Evolutionary conservation across 495 filamentous ascomycete species (phyloP).

Genomic region (Penicillium cinerascens): DNA sequence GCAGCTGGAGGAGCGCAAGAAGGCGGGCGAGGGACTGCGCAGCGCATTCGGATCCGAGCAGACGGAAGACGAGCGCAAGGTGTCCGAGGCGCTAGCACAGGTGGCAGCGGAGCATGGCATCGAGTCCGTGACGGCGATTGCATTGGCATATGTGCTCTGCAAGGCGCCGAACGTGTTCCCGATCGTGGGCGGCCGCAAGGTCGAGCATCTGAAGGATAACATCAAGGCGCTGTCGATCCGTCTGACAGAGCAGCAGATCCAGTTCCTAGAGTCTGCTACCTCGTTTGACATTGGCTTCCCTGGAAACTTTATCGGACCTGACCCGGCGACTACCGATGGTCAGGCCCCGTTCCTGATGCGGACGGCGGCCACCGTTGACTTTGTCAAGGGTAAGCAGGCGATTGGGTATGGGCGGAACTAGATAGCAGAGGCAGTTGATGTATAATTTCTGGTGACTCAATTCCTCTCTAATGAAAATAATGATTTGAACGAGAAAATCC

Average conservation of each 20-base stretch:
- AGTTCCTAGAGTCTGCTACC: constrained; percentile 49
- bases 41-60: constrained; percentile 12
- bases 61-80: constrained; percentile 38
- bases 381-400: constrained; percentile 27
- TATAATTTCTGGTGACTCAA: neutral
- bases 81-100: constrained; percentile 46
- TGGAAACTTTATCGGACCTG: constrained; percentile 39
- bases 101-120: constrained; percentile 50
- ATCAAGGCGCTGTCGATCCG: constrained; percentile 55
- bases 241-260: constrained; percentile 54
- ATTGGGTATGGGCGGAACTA: constrained; percentile 25
- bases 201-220: constrained; percentile 62
- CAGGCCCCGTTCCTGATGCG: constrained; percentile 37
- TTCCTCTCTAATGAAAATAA: neutral
- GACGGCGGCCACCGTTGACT: constrained; percentile 47
- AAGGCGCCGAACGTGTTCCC: constrained; percentile 77
- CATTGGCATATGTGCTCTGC: constrained; percentile 69
- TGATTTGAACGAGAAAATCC: neutral
- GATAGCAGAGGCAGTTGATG: neutral
- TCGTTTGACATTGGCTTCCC: constrained; percentile 55
- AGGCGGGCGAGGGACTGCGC: constrained; percentile 27
- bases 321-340: constrained; percentile 31
- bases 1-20: constrained; percentile 30
- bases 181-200: constrained; percentile 64
- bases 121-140: constrained; percentile 52